phyloP scores from a whole-genome alignment of 345 rosid genomes.

The Kernera saxatilis region DNA sequence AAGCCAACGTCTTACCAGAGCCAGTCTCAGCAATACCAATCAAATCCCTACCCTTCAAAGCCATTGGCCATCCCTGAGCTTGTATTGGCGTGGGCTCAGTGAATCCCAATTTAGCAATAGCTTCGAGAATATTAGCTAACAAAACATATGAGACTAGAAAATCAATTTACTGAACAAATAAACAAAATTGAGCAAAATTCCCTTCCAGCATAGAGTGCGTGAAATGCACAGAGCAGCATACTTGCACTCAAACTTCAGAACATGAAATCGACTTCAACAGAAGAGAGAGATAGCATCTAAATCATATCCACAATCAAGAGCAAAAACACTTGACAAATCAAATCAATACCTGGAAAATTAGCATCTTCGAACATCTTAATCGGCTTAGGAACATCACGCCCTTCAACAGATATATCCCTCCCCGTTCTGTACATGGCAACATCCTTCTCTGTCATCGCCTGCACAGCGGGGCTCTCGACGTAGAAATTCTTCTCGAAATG shows the following conservation, averaged over 20 bases:
- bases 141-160: neutral
- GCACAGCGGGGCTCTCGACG: conserved; percentile 54
- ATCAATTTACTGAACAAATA: neutral
- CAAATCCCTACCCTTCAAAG: conserved; percentile 86
- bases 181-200: neutral
- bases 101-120: conserved; percentile 76
- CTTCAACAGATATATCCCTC: conserved; percentile 74
- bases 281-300: neutral
- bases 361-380: conserved; percentile 73
- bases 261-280: neutral
- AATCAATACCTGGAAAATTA: conserved; percentile 65
- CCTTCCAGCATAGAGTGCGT: neutral
- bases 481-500: conserved; percentile 92
- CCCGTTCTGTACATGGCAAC: conserved; percentile 48
- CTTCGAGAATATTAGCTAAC: conserved; percentile 76
- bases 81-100: conserved; percentile 95
- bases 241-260: neutral
- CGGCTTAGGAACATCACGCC: conserved; percentile 81
- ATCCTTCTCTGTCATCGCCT: conserved; percentile 69
- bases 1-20: conserved; percentile 96
- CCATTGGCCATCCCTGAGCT: conserved; percentile 99
- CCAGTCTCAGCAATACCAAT: conserved; percentile 98
- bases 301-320: neutral
- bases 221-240: neutral
- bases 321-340: neutral